Evolutionary conservation across 371 early-diverging fungal species (phyloP).

Genomic region (Mortierella polycephala): DNA sequence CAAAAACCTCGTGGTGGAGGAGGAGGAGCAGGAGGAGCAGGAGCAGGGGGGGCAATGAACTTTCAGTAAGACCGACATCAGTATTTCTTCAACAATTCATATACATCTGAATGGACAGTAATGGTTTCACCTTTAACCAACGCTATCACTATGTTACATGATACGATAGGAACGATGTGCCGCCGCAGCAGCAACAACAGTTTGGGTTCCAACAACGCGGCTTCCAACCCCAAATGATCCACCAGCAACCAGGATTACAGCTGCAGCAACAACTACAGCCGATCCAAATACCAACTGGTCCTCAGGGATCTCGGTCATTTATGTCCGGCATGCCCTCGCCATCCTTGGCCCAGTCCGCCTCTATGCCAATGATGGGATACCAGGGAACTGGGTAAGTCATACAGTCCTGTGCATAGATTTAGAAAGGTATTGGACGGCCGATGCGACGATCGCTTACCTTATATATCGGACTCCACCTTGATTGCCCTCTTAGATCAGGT

Average conservation of each 20-base stretch:
- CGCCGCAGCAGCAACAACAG: slow-evolving; percentile 28
- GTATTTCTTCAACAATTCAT: not conserved
- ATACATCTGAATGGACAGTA: not conserved
- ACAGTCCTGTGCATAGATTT: not conserved
- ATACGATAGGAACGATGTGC: slow-evolving; percentile 34
- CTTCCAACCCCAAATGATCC: slow-evolving; percentile 32
- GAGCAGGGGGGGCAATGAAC: slow-evolving; percentile 46
- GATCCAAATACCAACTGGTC: slow-evolving; percentile 31
- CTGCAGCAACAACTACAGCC: slow-evolving; percentile 24
- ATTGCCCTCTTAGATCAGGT: slow-evolving; percentile 3
- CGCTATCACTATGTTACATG: too few relatives aligned
- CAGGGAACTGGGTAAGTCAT: slow-evolving; percentile 25
- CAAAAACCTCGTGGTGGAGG: slow-evolving; percentile 32
- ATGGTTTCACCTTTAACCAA: too few relatives aligned
- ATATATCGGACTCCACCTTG: too few relatives aligned
- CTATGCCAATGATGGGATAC: slow-evolving; percentile 44
- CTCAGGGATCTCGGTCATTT: slow-evolving; percentile 26
- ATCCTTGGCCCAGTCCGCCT: slow-evolving; percentile 28
- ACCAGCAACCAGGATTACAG: slow-evolving; percentile 19
- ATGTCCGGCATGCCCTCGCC: slow-evolving; percentile 53
- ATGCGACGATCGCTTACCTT: too few relatives aligned
- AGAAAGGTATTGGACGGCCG: too few relatives aligned
- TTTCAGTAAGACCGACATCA: slow-evolving; percentile 22
- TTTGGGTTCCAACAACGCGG: slow-evolving; percentile 44
- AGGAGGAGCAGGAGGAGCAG: slow-evolving; percentile 33